Evolutionary conservation across 2,329 filamentous ascomycete species (phyloP), one percentile per base, ranked within the genome.

Genomic region (Sporothrix pallida): DNA sequence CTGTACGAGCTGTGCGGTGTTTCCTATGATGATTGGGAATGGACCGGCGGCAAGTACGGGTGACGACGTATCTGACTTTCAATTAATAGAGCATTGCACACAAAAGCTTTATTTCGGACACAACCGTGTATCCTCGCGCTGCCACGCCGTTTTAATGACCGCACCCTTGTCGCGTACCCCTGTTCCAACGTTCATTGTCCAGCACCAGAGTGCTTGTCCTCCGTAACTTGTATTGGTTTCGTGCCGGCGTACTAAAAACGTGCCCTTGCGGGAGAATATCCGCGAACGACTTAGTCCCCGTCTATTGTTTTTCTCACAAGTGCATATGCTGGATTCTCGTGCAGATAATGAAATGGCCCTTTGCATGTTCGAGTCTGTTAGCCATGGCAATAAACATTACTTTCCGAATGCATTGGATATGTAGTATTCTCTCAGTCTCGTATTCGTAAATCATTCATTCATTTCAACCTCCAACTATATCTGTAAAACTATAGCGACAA

Each of bases 361-460:
- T 17, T 8, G 26, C 58, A 54, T 23, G 12, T 12, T 15, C 23
- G 52, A 56, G 26, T 15, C 56, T 17, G 20, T 48, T 44, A n/a
- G 20, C 44, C 62, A 13, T 17, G 37, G 5, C n/a, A 17, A 23
- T 46, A 65, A n/a, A 20, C 9, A 37, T 37, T 37, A 37, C 60
- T 8, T 42, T 23, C 8, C n/a, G 23, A 42, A 10, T 23, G 37
- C 12, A 65, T 65, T 23, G 37, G 37, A 23, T n/a, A 50, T 31
- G 44, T 31, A 46, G 23, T 7, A 37, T 15, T 31, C 50, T 67
- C 9, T 44, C 63, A 31, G 63, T 46, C 60, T 65, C 60, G 60
- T 65, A 65, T 48, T 67, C 63, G 63, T 50, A 67, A 48, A 8
- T 50, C 63, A n/a, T 67, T 67, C n/a, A 67, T 48, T 67, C 63